These are phyloP conservation scores for Cladosporium sp. DNA, from an alignment of 2,329 filamentous ascomycete species.

Conservation along the genomic window DNA sequence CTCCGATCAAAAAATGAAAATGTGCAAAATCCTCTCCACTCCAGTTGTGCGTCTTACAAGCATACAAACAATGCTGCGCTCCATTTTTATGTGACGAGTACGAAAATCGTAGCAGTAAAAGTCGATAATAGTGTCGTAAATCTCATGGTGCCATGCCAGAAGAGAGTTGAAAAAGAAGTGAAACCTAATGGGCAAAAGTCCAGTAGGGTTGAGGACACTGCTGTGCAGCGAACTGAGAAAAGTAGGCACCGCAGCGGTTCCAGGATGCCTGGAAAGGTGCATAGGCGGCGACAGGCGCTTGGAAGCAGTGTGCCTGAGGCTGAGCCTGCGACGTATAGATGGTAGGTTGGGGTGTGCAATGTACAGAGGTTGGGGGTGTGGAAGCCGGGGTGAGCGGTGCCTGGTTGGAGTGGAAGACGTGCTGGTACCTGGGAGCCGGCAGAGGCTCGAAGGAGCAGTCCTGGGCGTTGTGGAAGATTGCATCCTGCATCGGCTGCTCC, in stretches of 20 bases:
- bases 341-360: constrained; percentile 33
- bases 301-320: constrained; percentile 18
- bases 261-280: constrained; percentile 17
- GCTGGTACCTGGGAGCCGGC: constrained; percentile 33
- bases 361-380: constrained; percentile 32
- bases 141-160: constrained; percentile 20
- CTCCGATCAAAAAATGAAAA: constrained; percentile 5
- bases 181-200: constrained; percentile 17
- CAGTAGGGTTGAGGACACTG: constrained; percentile 22
- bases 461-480: constrained; percentile 15
- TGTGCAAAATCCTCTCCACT: constrained; percentile 10
- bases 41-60: neutral
- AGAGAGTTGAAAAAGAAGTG: neutral
- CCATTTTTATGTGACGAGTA: constrained; percentile 12
- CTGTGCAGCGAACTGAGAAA: constrained; percentile 20
- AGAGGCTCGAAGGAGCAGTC: constrained; percentile 31
- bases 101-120: constrained; percentile 18
- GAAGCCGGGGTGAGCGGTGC: constrained; percentile 16
- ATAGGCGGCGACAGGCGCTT: constrained; percentile 18
- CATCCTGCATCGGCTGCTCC: constrained; percentile 29
- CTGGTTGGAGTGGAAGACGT: constrained; percentile 12
- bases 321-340: constrained; percentile 30
- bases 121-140: constrained; percentile 20
- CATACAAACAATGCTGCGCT: constrained; percentile 17
- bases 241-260: constrained; percentile 21